phyloP scores from a whole-genome alignment of 1,139 yeast genomes.

The Petasospora rhodanensis region DNA sequence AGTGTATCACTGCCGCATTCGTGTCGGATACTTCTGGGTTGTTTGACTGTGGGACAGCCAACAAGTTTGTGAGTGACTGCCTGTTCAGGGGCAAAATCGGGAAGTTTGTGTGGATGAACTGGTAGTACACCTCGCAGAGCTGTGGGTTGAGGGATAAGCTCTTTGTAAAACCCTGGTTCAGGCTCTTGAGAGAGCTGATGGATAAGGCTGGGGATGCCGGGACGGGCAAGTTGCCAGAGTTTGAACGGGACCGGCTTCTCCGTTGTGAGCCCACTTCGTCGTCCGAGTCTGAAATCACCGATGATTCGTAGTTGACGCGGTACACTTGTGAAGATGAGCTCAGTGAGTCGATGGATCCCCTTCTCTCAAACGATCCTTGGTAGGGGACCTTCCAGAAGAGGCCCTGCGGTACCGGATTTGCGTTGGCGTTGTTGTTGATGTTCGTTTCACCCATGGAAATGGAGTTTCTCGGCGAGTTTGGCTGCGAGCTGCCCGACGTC shows the following conservation, averaged over 20 bases:
- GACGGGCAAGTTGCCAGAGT: conserved; percentile 25
- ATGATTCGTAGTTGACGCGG: conserved; percentile 22
- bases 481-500: conserved; percentile 8
- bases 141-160: conserved; percentile 24
- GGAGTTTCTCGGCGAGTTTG: conserved; percentile 7
- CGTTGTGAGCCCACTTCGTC: conserved; percentile 30
- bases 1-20: conserved; percentile 39
- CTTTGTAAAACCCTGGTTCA: conserved; percentile 40
- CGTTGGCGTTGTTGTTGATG: conserved; percentile 3
- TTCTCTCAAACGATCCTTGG: conserved; percentile 27
- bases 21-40: conserved; percentile 34
- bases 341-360: conserved; percentile 33
- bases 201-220: conserved; percentile 30
- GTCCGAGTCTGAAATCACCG: conserved; percentile 34
- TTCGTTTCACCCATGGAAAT: conserved; percentile 3
- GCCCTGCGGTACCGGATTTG: conserved; percentile 28
- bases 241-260: conserved; percentile 23
- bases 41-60: conserved; percentile 31
- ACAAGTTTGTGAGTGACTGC: conserved; percentile 30
- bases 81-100: conserved; percentile 55
- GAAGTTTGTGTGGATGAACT: conserved; percentile 48
- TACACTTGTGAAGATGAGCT: conserved; percentile 24
- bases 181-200: conserved; percentile 34
- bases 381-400: conserved; percentile 40
- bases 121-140: conserved; percentile 41